Evolutionary conservation across 306 rosid genomes (phyloP), one percentile per base, ranked within the genome.

Genomic region (Acacia confusa): DNA sequence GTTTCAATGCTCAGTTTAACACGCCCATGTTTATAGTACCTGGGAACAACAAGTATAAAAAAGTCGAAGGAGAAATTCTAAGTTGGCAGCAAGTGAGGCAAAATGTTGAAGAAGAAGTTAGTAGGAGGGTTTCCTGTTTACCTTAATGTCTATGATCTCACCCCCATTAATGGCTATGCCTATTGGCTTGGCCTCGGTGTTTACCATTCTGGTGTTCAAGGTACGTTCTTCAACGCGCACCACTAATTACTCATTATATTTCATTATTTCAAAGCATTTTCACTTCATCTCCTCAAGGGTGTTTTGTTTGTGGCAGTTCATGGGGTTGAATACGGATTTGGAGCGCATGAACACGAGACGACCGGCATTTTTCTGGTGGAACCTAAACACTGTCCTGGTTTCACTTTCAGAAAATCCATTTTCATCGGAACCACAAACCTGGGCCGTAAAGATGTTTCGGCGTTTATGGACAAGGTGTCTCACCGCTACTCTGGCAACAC

Each of bases 121-220:
- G 99, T 66, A 13, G 99, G 96, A 40, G 81, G 85, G 14, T 88
- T 81, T 70, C 97, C 99, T 41, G 99, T 95, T 75, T 85, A 88
- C 78, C 87, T 95, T 43, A 93, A 92, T 79, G 99, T 95, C 9
- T 95, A 95, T 85, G 99, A 95, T 86, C 92, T 95, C 10, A 93
- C 99, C 65, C 92, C 98, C 32, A 92, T 95, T 66, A 95, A 95
- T 84, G 97, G 97, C 16, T 95, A 93, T 57, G 95, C 99, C 6
- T 95, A 93, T 80, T 95, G 99, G 99, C 66, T 95, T 32, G 99
- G 99, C 78, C 99, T 95, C 41, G 98, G 99, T 5, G 91, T 92
- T 81, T 95, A 91, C 72, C 99, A 95, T 90, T 95, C 99, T 19
- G 99, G 99, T 30, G 95, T 95, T 24, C 92, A 95, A 91, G 98